These are phyloP conservation scores for Fusarium virguliforme DNA, from an alignment of 2,329 filamentous ascomycete genomes.

Conservation along the genomic window DNA sequence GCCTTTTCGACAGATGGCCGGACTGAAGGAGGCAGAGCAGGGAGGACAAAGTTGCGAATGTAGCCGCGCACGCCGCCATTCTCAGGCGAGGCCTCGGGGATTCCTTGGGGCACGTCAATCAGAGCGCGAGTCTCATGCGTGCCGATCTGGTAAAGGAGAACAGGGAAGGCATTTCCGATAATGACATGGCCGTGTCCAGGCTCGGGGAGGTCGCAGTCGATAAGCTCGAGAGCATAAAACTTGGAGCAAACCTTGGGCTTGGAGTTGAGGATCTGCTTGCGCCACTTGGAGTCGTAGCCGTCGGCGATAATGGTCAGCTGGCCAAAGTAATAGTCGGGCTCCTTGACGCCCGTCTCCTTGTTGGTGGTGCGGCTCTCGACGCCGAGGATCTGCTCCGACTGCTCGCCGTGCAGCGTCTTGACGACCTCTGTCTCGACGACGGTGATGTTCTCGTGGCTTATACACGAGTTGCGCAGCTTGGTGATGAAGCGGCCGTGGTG, in stretches of 20 bases:
- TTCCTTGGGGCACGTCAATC: conserved; percentile 86
- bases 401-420: conserved; percentile 79
- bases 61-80: conserved; percentile 90
- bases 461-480: conserved; percentile 83
- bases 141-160: conserved; percentile 97
- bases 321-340: conserved; percentile 86
- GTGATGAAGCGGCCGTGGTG: conserved; percentile 96
- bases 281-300: conserved; percentile 93
- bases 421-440: conserved; percentile 92
- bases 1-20: conserved; percentile 83
- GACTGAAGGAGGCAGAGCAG: conserved; percentile 80
- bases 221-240: conserved; percentile 94
- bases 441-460: conserved; percentile 85
- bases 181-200: conserved; percentile 89
- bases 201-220: conserved; percentile 85
- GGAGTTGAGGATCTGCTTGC: conserved; percentile 81
- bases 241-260: conserved; percentile 94
- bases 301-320: conserved; percentile 91
- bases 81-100: conserved; percentile 79
- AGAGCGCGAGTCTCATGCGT: conserved; percentile 93
- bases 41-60: conserved; percentile 84
- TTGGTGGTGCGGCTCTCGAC: conserved; percentile 81
- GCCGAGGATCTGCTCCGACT: conserved; percentile 82
- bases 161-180: conserved; percentile 81
- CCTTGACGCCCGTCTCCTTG: conserved; percentile 69